phyloP scores from a whole-genome alignment of 768 basidiomycete genomes.

The Gloeophyllum trabeum region DNA sequence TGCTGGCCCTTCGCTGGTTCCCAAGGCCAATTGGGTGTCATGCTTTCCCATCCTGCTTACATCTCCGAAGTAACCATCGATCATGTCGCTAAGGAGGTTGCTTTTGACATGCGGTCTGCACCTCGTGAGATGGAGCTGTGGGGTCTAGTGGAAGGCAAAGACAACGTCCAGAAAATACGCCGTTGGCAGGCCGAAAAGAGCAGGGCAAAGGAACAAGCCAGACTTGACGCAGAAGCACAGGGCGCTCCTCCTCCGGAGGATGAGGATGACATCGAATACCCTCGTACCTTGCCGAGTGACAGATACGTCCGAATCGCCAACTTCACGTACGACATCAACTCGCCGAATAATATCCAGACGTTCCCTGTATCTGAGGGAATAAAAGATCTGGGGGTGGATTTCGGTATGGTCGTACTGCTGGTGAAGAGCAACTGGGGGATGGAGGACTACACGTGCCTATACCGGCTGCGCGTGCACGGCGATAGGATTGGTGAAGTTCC shows the following conservation, averaged over 20 bases:
- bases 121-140: constrained; percentile 86
- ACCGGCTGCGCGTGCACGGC: constrained; percentile 76
- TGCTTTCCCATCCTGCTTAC: constrained; percentile 50
- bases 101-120: constrained; percentile 70
- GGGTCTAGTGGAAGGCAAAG: constrained; percentile 74
- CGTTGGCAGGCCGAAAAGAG: constrained; percentile 41
- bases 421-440: constrained; percentile 85
- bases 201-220: constrained; percentile 13
- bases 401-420: constrained; percentile 73
- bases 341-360: constrained; percentile 31
- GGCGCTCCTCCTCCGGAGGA: constrained; percentile 5
- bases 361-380: constrained; percentile 45
- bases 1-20: constrained; percentile 90
- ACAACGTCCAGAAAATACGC: constrained; percentile 52
- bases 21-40: constrained; percentile 75
- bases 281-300: constrained; percentile 16
- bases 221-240: constrained; percentile 9
- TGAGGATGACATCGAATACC: constrained; percentile 12
- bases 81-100: constrained; percentile 76
- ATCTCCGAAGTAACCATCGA: constrained; percentile 72
- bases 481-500: constrained; percentile 33
- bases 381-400: constrained; percentile 61
- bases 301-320: constrained; percentile 30
- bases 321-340: constrained; percentile 35
- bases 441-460: constrained; percentile 79